A percentile compares a stretch with the other conserved stretches of the same genome.
Conservation (phyloP, 352 stramenopile genomes). For the Phytopythium aichiense region DNA sequence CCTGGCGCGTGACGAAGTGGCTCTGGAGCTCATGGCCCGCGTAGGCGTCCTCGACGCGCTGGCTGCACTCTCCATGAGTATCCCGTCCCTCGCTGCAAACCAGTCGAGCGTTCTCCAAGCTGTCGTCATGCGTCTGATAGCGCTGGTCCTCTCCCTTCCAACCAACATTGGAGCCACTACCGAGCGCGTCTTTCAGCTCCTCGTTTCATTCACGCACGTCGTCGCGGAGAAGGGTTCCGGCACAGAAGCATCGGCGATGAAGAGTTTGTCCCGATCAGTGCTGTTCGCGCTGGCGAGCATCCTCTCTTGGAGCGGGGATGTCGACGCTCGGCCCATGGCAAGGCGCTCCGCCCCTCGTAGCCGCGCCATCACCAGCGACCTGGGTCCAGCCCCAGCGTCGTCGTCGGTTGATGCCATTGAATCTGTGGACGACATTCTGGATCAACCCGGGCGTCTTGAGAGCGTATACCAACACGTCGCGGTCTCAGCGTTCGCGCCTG, state of each 20-base stretch:
- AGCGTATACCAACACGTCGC: slow-evolving; percentile 47
- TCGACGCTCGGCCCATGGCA: slow-evolving; percentile 8
- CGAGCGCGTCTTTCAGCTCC: slow-evolving; percentile 46
- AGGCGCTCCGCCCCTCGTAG: not conserved
- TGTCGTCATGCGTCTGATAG: slow-evolving; percentile 46
- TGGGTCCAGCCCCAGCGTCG: not conserved
- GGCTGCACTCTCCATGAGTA: slow-evolving; percentile 15
- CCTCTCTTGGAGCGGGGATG: slow-evolving; percentile 48
- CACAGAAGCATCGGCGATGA: slow-evolving; percentile 6
- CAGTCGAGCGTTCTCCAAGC: slow-evolving; percentile 11
- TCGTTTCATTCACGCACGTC: slow-evolving; percentile 44
- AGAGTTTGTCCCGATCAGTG: slow-evolving; percentile 42
- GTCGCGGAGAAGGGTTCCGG: not conserved
- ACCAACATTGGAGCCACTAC: slow-evolving; percentile 38
- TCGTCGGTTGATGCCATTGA: not conserved
- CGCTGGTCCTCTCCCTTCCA: slow-evolving; percentile 44
- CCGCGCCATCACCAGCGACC: not conserved
- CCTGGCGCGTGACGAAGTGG: slow-evolving; percentile 25
- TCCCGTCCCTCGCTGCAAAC: not conserved
- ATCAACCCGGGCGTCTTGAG: slow-evolving; percentile 38
- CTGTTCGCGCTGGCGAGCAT: slow-evolving; percentile 58
- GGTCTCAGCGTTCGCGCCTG: slow-evolving; percentile 24
- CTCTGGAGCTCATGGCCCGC: slow-evolving; percentile 36
- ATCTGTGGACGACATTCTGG: slow-evolving; percentile 40
- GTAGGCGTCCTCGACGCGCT: slow-evolving; percentile 35